Evolutionary conservation across 805 yeast species (phyloP).

Genomic region (Debaryomyces castellii): DNA sequence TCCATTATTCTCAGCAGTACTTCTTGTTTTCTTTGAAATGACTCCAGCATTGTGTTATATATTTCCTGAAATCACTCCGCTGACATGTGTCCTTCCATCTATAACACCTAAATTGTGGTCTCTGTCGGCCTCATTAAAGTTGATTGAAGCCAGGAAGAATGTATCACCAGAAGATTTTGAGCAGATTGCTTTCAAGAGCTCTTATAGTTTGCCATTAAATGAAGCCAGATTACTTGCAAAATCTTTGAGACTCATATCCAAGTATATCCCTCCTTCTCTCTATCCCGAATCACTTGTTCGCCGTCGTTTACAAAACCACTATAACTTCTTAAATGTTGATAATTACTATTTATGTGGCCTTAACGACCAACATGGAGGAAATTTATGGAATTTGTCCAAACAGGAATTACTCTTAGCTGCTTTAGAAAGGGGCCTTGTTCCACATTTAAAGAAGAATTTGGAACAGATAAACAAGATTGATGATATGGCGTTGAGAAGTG

Average conservation of each 20-base stretch:
- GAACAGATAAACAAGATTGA: slow-evolving; percentile 21
- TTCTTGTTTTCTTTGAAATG: slow-evolving; percentile 51
- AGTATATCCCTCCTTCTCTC: slow-evolving; percentile 37
- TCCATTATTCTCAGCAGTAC: slow-evolving; percentile 50
- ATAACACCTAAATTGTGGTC: slow-evolving; percentile 38
- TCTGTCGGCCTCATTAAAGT: slow-evolving; percentile 13
- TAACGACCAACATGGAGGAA: slow-evolving; percentile 28
- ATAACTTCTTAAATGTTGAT: slow-evolving; percentile 50
- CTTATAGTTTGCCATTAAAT: slow-evolving; percentile 43
- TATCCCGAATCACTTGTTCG: slow-evolving; percentile 40
- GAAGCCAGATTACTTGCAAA: slow-evolving; percentile 38
- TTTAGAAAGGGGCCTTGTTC: slow-evolving; percentile 54
- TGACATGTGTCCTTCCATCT: slow-evolving; percentile 55
- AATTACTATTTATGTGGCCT: slow-evolving; percentile 45
- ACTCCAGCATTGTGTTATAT: slow-evolving; percentile 54
- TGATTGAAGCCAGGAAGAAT: slow-evolving; percentile 8
- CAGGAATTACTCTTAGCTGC: slow-evolving; percentile 56
- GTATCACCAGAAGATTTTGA: slow-evolving; percentile 10
- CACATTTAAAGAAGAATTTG: slow-evolving; percentile 24
- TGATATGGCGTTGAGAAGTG: slow-evolving; percentile 11
- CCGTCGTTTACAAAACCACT: slow-evolving; percentile 33
- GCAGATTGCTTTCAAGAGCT: slow-evolving; percentile 39
- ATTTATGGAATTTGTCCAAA: slow-evolving; percentile 45
- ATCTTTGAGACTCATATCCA: slow-evolving; percentile 36
- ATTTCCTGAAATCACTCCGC: slow-evolving; percentile 57